These are phyloP conservation scores for Naumovozyma dairenensis DNA, from an alignment of 805 yeast species.

Conservation along the genomic window DNA sequence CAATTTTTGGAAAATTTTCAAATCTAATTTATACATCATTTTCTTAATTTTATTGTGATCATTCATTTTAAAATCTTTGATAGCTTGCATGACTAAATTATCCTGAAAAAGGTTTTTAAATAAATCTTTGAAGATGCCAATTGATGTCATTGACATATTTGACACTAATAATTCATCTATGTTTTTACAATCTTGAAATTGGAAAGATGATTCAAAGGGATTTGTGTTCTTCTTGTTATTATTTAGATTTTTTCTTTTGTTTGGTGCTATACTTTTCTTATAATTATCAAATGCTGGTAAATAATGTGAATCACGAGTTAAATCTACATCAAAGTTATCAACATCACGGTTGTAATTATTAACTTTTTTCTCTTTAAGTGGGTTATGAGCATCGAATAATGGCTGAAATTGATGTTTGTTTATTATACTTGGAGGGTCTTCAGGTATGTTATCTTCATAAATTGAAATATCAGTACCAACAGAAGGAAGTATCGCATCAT, in stretches of 20 bases:
- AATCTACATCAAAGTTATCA: not conserved
- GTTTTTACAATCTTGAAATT: slow-evolving; percentile 11
- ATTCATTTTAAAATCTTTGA: slow-evolving; percentile 14
- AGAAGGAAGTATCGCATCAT: no score
- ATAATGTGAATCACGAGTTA: slow-evolving; percentile 2
- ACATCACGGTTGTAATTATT: not conserved
- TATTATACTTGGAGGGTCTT: not conserved
- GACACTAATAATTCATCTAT: slow-evolving; percentile 16
- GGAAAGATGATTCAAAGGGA: slow-evolving; percentile 7
- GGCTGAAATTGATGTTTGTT: not conserved
- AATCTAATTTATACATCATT: slow-evolving; percentile 21
- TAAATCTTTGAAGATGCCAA: slow-evolving; percentile 17
- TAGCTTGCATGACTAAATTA: slow-evolving; percentile 20
- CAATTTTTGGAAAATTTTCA: slow-evolving; percentile 16
- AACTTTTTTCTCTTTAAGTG: not conserved
- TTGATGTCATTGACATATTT: slow-evolving; percentile 18
- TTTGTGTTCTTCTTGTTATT: slow-evolving; percentile 1
- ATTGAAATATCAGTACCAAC: no score
- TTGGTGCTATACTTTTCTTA: no score
- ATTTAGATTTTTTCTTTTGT: not conserved
- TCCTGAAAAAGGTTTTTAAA: slow-evolving; percentile 15
- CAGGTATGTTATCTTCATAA: not conserved
- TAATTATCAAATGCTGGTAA: not conserved
- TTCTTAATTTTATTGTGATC: slow-evolving; percentile 8
- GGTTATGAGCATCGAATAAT: not conserved